phyloP scores from a whole-genome alignment of 2,329 filamentous ascomycete genomes.

The Aspergillus spinulosporus region DNA sequence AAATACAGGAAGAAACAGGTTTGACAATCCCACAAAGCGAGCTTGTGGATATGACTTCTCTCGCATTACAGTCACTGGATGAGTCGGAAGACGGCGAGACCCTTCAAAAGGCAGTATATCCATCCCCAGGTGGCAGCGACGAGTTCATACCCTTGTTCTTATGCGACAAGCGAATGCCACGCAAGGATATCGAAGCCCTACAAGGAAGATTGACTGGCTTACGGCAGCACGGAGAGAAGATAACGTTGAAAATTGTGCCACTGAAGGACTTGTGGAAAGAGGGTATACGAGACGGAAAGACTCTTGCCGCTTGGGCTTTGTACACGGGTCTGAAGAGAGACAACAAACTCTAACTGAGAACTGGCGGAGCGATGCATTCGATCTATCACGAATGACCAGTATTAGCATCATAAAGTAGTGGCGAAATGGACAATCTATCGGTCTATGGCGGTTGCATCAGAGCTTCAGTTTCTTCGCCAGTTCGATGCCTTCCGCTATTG shows the following conservation, averaged over 20 bases:
- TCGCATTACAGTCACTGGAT: conserved; percentile 41
- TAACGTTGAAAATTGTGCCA: conserved; percentile 57
- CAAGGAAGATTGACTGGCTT: conserved; percentile 57
- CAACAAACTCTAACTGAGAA: conserved; percentile 40
- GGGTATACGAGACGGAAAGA: conserved; percentile 57
- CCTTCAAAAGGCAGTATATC: conserved; percentile 54
- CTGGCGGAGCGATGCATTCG: background rate
- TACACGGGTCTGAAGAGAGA: conserved; percentile 55
- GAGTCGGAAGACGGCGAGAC: conserved; percentile 31
- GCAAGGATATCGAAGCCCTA: conserved; percentile 50
- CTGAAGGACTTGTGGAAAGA: conserved; percentile 56
- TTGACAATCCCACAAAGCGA: conserved; percentile 53
- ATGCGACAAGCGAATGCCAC: conserved; percentile 54
- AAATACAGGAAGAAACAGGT: conserved; percentile 59
- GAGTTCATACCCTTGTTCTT: conserved; percentile 61
- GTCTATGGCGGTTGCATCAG: conserved; percentile 15
- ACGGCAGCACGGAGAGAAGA: conserved; percentile 58
- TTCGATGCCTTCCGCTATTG: conserved; percentile 75
- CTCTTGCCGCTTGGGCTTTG: conserved; percentile 55
- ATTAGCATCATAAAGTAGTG: background rate
- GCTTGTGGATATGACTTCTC: conserved; percentile 55
- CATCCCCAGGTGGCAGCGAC: conserved; percentile 57
- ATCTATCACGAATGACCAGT: background rate
- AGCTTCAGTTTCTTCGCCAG: conserved; percentile 57
- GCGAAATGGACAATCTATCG: conserved; percentile 5